Percentiles rank a stretch among this genome's conserved stretches.
Evolutionary conservation across 257 asterid genomes (phyloP).

Genomic region (Perilla frutescens): DNA sequence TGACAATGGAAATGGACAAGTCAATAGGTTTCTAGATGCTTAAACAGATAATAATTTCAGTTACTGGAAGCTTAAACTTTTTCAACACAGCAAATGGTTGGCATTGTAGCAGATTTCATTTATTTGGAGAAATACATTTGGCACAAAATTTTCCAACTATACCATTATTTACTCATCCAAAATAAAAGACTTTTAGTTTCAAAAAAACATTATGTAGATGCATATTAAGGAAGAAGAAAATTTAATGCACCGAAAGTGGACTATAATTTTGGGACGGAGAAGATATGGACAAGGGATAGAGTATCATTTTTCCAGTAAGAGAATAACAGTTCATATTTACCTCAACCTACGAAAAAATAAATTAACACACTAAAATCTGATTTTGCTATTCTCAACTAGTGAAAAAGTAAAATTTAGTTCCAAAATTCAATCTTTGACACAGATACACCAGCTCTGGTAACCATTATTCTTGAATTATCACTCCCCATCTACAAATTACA

Average conservation of each 20-base stretch:
- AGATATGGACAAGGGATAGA: neutral
- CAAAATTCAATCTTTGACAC: conserved; percentile 1
- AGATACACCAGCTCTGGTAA: neutral
- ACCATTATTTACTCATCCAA: too few relatives aligned
- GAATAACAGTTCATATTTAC: neutral
- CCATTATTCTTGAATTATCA: neutral
- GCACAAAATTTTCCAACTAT: too few relatives aligned
- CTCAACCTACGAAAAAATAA: conserved; percentile 3
- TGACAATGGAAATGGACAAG: neutral
- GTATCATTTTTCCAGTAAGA: too few relatives aligned
- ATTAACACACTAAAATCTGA: neutral
- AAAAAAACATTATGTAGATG: neutral
- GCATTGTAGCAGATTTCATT: neutral
- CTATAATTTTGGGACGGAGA: neutral
- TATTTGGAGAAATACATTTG: too few relatives aligned
- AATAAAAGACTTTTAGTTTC: too few relatives aligned
- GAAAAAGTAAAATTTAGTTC: neutral
- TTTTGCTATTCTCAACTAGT: neutral
- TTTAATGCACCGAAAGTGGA: neutral
- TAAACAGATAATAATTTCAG: neutral
- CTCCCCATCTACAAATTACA: conserved; percentile 8
- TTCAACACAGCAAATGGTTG: neutral
- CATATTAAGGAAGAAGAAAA: neutral
- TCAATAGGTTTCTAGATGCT: neutral
- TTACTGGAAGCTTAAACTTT: neutral